A percentile compares a stretch with the other conserved stretches of the same genome.
These are phyloP conservation scores for Crithidia acanthocephali DNA, from an alignment of 208 protist genomes.

Conservation along the genomic window DNA sequence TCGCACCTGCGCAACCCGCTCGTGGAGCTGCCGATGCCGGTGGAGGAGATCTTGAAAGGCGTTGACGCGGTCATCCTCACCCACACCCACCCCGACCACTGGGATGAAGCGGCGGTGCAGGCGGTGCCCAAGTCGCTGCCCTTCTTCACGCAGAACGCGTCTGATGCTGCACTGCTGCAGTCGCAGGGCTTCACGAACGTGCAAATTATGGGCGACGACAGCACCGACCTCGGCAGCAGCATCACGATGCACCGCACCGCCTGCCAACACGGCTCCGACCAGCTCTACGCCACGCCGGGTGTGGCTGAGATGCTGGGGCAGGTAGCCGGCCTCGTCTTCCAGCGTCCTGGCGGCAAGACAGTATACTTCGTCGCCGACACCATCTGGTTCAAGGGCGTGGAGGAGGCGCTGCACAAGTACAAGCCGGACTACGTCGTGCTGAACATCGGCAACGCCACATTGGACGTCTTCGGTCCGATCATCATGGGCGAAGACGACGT, in stretches of 20 bases:
- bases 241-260: slow-evolving; percentile 13
- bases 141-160: slow-evolving; percentile 17
- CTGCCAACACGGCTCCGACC: slow-evolving; percentile 29
- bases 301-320: slow-evolving; percentile 9
- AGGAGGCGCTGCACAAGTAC: slow-evolving; percentile 15
- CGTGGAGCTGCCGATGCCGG: slow-evolving; percentile 24
- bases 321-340: slow-evolving; percentile 22
- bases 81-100: slow-evolving; percentile 29
- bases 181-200: slow-evolving; percentile 30
- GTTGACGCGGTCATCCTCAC: slow-evolving; percentile 28
- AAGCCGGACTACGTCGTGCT: slow-evolving; percentile 29
- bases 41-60: slow-evolving; percentile 20
- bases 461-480: slow-evolving; percentile 24
- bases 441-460: slow-evolving; percentile 21
- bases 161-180: slow-evolving; percentile 13
- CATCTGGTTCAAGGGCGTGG: slow-evolving; percentile 19
- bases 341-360: slow-evolving; percentile 13
- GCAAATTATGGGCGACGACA: slow-evolving; percentile 9
- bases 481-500: slow-evolving; percentile 27
- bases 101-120: slow-evolving; percentile 23
- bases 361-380: slow-evolving; percentile 27
- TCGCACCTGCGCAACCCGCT: slow-evolving; percentile 30
- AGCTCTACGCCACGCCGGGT: slow-evolving; percentile 8
- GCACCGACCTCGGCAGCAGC: slow-evolving; percentile 17
- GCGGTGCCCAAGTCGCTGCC: slow-evolving; percentile 17